Percentiles rank a stretch among this genome's conserved stretches.
These are phyloP conservation scores for Oxytropis ochrocephala DNA, from an alignment of 306 rosid genomes.

Conservation along the genomic window DNA sequence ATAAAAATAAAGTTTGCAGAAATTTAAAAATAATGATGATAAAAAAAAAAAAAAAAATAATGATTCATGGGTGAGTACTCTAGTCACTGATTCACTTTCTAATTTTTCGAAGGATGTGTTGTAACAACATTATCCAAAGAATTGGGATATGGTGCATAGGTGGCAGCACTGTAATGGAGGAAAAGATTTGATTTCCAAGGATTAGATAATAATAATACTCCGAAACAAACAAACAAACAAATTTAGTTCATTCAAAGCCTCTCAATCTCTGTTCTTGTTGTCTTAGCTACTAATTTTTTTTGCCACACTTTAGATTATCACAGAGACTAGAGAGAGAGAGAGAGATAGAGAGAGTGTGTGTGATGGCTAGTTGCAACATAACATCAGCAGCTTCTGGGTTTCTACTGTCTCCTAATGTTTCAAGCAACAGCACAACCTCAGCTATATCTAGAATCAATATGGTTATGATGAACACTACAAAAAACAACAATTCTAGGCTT, in stretches of 20 bases:
- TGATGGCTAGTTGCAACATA: conserved; percentile 56
- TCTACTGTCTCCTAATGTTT: conserved; percentile 41
- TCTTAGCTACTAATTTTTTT: not conserved
- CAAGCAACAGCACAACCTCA: conserved; percentile 21
- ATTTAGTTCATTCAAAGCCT: conserved; percentile 35
- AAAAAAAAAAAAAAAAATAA: too few relatives aligned
- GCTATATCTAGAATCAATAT: conserved; percentile 23
- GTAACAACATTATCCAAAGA: conserved; percentile 43
- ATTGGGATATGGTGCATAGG: conserved; percentile 53
- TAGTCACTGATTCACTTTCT: too few relatives aligned
- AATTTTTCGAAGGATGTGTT: not conserved
- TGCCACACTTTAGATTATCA: conserved; percentile 5
- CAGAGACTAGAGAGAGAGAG: not conserved
- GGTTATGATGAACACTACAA: conserved; percentile 32
- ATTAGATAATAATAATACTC: conserved; percentile 50
- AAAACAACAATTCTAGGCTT: conserved; percentile 29
- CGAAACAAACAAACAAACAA: not conserved
- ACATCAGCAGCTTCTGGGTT: conserved; percentile 76
- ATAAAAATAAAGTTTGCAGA: too few relatives aligned
- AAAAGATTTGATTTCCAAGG: conserved; percentile 34
- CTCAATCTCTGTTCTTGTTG: conserved; percentile 13
- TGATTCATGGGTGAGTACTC: too few relatives aligned
- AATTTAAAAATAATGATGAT: too few relatives aligned
- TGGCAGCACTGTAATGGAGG: conserved; percentile 65
- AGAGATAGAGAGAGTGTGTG: not conserved